Evolutionary conservation across 208 protist genomes (phyloP), one percentile per base, ranked within the genome.

Genomic region (Leptomonas seymouri): DNA sequence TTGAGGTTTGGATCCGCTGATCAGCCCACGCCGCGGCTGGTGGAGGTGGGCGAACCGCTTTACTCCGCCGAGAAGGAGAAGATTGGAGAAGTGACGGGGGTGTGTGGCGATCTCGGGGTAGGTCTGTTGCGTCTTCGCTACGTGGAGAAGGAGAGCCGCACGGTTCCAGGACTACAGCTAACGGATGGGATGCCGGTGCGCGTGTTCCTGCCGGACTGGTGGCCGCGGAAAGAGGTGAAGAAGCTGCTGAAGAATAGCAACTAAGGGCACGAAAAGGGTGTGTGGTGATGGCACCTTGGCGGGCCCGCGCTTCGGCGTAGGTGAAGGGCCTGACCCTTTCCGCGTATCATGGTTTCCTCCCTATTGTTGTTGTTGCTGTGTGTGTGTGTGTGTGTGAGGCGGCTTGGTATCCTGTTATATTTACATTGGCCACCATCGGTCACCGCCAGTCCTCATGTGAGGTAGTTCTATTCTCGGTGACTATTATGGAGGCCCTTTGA

Each of bases 61-160:
- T 82, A 80, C 60, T 42, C 66, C 3, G 41, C 64, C 46, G 63
- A 67, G 23, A 85, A 78, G 25, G 81, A 90, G 31, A 74, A 73
- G 20, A 78, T 93, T 15, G 90, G 90, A 14, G 87, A 91, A 74
- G 77, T 95, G 44, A 73, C 74, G 25, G 78, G 76, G 1, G 76
- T 80, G 41, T 78, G 76, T 31, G 87, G 86, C 18, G 41, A 63
- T 5, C 61, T 83, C 20, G 90, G 83, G 4, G 53, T 95, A 2
- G 90, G 84, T 3, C 73, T 93, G 50, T 54, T 96, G 57, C 86
- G 91, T 7, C 70, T 96, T 61, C 84, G 83, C 16, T 91, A 94
- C 74, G 80, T 94, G 34, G 77, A 87, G 54, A 68, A 69, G 51
- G 71, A 71, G 28, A 94, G 82, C 6, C 36, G 63, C 20, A 85